These are phyloP conservation scores for Trametes coccinea DNA, from an alignment of 768 basidiomycete genomes.

Conservation along the genomic window DNA sequence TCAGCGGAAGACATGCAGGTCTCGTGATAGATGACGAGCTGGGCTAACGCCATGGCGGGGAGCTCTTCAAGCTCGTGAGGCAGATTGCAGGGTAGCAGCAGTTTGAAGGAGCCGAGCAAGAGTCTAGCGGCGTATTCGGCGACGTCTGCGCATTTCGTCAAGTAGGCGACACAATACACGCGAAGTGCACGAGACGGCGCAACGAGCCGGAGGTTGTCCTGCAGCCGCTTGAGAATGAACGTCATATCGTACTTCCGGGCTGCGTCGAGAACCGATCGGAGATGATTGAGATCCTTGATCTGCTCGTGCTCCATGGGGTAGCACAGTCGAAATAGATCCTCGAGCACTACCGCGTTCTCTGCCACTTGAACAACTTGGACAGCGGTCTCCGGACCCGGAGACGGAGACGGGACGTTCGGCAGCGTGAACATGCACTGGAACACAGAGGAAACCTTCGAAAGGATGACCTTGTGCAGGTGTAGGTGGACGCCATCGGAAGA, in stretches of 20 bases:
- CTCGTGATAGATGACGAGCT: too few species aligned
- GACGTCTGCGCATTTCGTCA: not conserved
- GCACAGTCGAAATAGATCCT: constrained; percentile 13
- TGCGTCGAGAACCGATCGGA: not conserved
- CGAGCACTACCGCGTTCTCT: constrained; percentile 11
- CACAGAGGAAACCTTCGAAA: constrained; percentile 44
- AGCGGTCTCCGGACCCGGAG: too few species aligned
- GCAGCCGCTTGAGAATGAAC: not conserved
- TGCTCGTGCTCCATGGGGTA: constrained; percentile 14
- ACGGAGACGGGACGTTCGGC: too few species aligned
- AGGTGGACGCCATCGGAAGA: constrained; percentile 45
- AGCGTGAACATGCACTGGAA: constrained; percentile 24
- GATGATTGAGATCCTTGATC: not conserved
- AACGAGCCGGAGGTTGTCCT: not conserved
- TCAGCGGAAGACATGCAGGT: too few species aligned
- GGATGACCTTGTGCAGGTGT: constrained; percentile 43
- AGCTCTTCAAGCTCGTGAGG: too few species aligned
- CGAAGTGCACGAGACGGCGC: constrained; percentile 8
- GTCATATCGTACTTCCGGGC: constrained; percentile 29
- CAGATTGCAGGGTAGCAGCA: not conserved
- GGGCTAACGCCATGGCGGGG: too few species aligned
- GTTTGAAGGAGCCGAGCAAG: not conserved
- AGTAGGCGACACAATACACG: constrained; percentile 18
- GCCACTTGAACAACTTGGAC: constrained; percentile 2
- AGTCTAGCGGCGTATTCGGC: not conserved